Percentiles rank a stretch among this genome's conserved stretches.
These are phyloP conservation scores for Phialemonium atrogriseum DNA, from an alignment of 2,329 filamentous ascomycete genomes.

Conservation along the genomic window DNA sequence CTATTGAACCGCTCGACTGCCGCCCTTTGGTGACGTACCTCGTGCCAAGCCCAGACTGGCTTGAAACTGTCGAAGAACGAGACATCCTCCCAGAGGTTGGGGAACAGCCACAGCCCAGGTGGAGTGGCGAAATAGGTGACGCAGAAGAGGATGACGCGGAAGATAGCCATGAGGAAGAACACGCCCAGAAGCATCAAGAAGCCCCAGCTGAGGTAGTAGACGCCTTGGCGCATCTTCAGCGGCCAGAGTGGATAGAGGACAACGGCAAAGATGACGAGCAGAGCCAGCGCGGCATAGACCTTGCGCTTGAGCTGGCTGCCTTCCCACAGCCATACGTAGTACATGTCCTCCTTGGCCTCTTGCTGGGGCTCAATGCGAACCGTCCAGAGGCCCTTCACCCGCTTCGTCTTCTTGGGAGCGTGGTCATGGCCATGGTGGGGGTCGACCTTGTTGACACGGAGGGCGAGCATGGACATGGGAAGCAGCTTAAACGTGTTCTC, in stretches of 20 bases:
- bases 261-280: constrained; percentile 75
- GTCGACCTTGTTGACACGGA: constrained; percentile 79
- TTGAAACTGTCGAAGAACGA: constrained; percentile 97
- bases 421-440: constrained; percentile 67
- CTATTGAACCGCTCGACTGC: constrained; percentile 6
- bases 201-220: constrained; percentile 96
- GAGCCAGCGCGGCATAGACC: constrained; percentile 76
- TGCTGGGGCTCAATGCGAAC: constrained; percentile 95
- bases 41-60: constrained; percentile 96
- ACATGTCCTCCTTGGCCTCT: constrained; percentile 76
- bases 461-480: constrained; percentile 85
- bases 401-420: constrained; percentile 65
- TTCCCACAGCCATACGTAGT: constrained; percentile 96
- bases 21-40: constrained; percentile 47
- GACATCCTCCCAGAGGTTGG: constrained; percentile 96
- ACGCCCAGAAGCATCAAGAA: constrained; percentile 82
- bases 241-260: constrained; percentile 98
- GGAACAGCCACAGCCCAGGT: constrained; percentile 95
- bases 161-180: constrained; percentile 97
- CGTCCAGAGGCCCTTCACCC: constrained; percentile 91
- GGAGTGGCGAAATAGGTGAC: constrained; percentile 77
- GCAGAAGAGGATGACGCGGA: constrained; percentile 90
- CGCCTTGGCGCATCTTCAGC: constrained; percentile 78
- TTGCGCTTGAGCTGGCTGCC: constrained; percentile 91
- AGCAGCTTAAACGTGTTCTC: constrained; percentile 94